Conservation (phyloP, 2,329 filamentous ascomycete species). For the Exophiala oligosperma region DNA sequence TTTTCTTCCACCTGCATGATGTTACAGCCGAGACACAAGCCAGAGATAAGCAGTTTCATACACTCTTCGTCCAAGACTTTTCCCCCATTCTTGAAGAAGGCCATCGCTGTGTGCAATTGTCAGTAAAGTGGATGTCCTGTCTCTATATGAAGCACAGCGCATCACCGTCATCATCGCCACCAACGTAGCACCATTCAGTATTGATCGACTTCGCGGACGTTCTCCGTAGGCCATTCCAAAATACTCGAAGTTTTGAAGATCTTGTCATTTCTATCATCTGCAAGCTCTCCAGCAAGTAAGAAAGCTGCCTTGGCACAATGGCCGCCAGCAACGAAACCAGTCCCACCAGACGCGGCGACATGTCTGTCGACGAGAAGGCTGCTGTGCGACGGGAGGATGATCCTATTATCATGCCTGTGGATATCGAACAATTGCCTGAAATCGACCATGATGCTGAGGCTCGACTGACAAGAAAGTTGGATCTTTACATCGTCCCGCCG, state of each 20-base stretch:
- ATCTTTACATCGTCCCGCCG: constrained; percentile 42
- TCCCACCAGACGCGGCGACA: constrained; percentile 1
- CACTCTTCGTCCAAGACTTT: no score
- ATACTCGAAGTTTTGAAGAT: background rate
- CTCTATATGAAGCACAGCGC: background rate
- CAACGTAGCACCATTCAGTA: no score
- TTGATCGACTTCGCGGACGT: no score
- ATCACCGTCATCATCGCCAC: no score
- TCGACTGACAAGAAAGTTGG: constrained; percentile 40
- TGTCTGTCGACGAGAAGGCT: constrained; percentile 7
- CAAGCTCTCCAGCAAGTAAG: background rate
- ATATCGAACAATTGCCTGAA: constrained; percentile 9
- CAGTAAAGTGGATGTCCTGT: no score
- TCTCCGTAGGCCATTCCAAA: no score
- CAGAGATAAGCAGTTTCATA: no score
- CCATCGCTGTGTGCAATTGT: no score
- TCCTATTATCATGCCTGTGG: constrained; percentile 1
- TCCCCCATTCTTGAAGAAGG: no score
- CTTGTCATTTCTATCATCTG: no score
- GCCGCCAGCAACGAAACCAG: constrained; percentile 13
- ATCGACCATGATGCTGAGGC: constrained; percentile 26
- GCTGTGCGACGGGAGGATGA: background rate
- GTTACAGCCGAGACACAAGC: background rate
- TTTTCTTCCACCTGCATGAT: background rate
- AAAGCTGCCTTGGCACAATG: background rate